Conservation (phyloP, 1,139 yeast genomes). For the Taiozyma sp. region DNA sequence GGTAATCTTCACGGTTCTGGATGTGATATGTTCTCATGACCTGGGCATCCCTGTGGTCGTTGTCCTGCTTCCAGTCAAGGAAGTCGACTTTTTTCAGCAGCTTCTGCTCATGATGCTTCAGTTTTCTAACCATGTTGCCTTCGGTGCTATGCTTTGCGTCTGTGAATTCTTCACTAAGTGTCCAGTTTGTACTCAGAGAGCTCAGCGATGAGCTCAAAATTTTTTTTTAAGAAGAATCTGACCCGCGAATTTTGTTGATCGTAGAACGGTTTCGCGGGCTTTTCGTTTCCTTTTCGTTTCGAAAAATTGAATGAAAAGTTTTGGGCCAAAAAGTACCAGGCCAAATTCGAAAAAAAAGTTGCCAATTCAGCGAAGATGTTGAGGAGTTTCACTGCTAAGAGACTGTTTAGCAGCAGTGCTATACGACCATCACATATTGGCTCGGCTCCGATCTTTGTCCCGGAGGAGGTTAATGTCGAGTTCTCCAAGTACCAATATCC, state of each 20-base stretch:
- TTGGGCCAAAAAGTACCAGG: background rate
- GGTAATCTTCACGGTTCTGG: conserved; percentile 93
- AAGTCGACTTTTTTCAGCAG: conserved; percentile 93
- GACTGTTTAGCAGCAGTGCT: conserved; percentile 31
- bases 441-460: conserved; percentile 50
- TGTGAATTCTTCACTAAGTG: too few relatives aligned
- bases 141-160: too few relatives aligned
- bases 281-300: background rate
- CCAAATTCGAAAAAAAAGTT: background rate
- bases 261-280: background rate
- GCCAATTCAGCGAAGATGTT: background rate
- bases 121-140: conserved; percentile 71
- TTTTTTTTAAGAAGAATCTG: background rate
- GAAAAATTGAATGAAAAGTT: background rate
- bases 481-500: conserved; percentile 32
- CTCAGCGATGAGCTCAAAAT: background rate
- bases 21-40: conserved; percentile 94
- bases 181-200: too few relatives aligned
- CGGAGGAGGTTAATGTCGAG: conserved; percentile 43
- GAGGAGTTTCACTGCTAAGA: conserved; percentile 7
- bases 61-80: conserved; percentile 96
- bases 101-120: conserved; percentile 94
- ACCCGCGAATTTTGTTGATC: background rate
- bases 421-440: conserved; percentile 50
- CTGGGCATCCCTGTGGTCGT: conserved; percentile 90